Base-by-base conservation (phyloP, 345 rosid genomes). In the Euphorbia peplus region DNA sequence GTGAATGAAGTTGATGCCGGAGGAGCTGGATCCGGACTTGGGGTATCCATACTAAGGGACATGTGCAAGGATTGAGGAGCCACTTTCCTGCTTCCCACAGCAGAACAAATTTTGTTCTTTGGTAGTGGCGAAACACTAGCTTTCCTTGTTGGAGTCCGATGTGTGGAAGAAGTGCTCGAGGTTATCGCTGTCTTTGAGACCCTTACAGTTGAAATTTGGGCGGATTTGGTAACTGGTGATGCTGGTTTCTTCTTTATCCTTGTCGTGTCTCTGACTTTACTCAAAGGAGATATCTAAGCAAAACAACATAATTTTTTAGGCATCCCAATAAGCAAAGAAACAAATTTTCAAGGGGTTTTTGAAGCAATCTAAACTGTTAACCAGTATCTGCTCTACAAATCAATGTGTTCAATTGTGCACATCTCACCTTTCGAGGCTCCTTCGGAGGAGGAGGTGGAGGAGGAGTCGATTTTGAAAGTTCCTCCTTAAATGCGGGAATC, bases 61-160 rank as follows among this genome's bases (percentile, higher is more conserved):
- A 82, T 76, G 72, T 87, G 91, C 84, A 89, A 82, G 65, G 96
- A 86, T 81, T 81, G 90, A 37, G 97, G 83, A 75, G 84, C 78
- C 42, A 80, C 80, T 80, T 83, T 85, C 83, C 85, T 90, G 77
- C 69, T 73, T 66, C 69, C 84, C 61, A 44, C 80, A 12, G 70
- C 52, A 8, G 75, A 60, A 39, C 74, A 46, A 56, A 59, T 78
- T 73, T 74, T 87, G 61, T 73, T 73, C 80, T 75, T 83, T 50
- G 75, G 60, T 57, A 57, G 59, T 39, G 77, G 70, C 10, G 84
- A 81, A 56, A 60, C 64, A 35, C 35, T 77, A 48, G 59, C 82
- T 35, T 72, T 84, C 83, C 76, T 85, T 15, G 69, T 16, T 7
- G 81, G 78, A 70, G 85, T 70, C 24, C 60, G 68, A 1, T 86